A percentile compares a stretch with the other conserved stretches of the same genome.
phyloP scores from a whole-genome alignment of 1,284 basidiomycete species.

The Meira miltonrushii region DNA sequence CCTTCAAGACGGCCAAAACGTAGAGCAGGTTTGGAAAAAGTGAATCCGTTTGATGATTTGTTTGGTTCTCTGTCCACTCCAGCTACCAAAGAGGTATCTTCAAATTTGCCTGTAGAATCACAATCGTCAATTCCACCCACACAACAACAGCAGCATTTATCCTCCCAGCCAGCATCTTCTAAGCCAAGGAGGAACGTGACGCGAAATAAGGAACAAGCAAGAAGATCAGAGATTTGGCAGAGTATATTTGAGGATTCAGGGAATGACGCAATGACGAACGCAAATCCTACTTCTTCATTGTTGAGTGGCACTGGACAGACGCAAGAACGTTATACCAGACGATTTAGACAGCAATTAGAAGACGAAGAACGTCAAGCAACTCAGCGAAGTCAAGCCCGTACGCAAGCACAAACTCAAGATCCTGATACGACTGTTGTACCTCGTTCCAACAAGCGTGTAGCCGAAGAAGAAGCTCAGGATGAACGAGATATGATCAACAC shows the following conservation, averaged over 20 bases:
- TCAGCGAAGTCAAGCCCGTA: background rate
- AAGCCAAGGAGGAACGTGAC: background rate
- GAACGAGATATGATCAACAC: background rate
- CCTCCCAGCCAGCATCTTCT: background rate
- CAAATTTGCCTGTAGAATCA: background rate
- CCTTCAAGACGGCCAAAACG: slow-evolving; percentile 2
- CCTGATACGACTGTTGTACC: background rate
- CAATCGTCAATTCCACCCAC: background rate
- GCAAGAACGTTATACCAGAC: slow-evolving; percentile 1
- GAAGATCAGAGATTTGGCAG: slow-evolving; percentile 4
- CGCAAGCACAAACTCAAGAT: background rate
- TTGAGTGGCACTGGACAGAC: background rate
- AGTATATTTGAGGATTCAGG: background rate
- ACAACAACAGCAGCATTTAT: background rate
- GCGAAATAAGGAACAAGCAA: background rate
- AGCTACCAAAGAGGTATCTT: background rate
- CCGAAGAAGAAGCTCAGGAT: slow-evolving; percentile 4
- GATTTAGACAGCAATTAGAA: slow-evolving; percentile 30
- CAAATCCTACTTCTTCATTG: too few species aligned
- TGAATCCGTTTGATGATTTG: slow-evolving; percentile 4
- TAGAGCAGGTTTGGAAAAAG: slow-evolving; percentile 1
- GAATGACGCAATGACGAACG: too few species aligned
- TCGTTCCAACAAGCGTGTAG: background rate
- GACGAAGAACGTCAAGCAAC: slow-evolving; percentile 21
- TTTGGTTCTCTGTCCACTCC: background rate